Evolutionary conservation across 768 basidiomycete genomes (phyloP), one percentile per base, ranked within the genome.

Genomic region (Tephrocybe sp.): DNA sequence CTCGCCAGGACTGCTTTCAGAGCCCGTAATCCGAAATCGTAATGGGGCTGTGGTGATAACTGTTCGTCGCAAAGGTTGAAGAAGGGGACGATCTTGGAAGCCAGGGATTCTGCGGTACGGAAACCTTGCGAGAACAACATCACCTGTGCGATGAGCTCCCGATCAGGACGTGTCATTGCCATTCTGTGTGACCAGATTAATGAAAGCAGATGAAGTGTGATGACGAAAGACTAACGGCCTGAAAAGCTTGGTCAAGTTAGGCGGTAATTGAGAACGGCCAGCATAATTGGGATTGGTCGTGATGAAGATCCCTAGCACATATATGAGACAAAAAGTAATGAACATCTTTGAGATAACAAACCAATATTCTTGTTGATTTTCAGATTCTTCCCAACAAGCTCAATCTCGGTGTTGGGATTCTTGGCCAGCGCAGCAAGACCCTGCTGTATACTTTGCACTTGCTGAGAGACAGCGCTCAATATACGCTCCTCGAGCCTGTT

Each of bases 81-180:
- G 77, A 99, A 98, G 0, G 97, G 97, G 10, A 99, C 97, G 50
- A 98, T 91, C 69, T 98, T 98, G 47, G 92, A 92, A 1, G 97
- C 97, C n/a, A 99, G 80, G 0, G 84, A 88, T 68, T 99, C 97
- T 6, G 97, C 97, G 11, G 94, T 94, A 31, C 97, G 84, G 83
- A 98, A 99, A 54, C 97, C 97, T 73, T 98, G 97, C 16, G 97
- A 98, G 75, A 98, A 98, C 39, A 99, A 74, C 91, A 98, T 94
- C 65, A 99, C 97, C 70, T 99, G 97, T 3, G 97, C 97, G 61
- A 99, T 99, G 41, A 99, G 85, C 66, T 99, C 95, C 52, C 94
- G 86, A 66, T 98, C 97, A 21, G 97, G 97, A 43, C 92, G 84
- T 6, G 97, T 97, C 97, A 99, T 99, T 29, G 97, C 93, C 90